Percentiles rank a stretch among this genome's conserved stretches.
These are phyloP conservation scores for Claviceps africana DNA, from an alignment of 2,329 filamentous ascomycete genomes.

Conservation along the genomic window DNA sequence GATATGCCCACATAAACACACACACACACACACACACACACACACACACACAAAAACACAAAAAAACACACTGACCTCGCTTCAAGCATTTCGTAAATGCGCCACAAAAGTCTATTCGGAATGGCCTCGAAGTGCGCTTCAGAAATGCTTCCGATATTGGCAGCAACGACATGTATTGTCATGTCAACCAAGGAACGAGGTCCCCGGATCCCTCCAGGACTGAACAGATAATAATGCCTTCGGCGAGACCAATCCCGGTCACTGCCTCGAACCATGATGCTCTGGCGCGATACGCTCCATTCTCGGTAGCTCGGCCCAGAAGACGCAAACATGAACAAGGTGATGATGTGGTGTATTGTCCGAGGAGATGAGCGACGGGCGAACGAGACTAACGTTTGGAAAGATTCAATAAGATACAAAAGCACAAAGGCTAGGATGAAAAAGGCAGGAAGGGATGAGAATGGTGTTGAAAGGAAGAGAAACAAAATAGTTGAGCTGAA, in stretches of 20 bases:
- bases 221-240: slow-evolving; percentile 15
- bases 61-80: slow-evolving; percentile 19
- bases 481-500: no score
- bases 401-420: no score
- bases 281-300: slow-evolving; percentile 20
- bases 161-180: slow-evolving; percentile 22
- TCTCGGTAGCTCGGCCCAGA: slow-evolving; percentile 24
- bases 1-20: no score
- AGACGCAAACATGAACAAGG: slow-evolving; percentile 16
- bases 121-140: slow-evolving; percentile 20
- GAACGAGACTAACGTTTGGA: no score
- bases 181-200: slow-evolving; percentile 26
- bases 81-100: slow-evolving; percentile 26
- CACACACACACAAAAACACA: no score
- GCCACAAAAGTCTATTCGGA: slow-evolving; percentile 21
- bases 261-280: slow-evolving; percentile 9
- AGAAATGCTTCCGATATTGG: slow-evolving; percentile 23
- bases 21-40: no score
- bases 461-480: not conserved
- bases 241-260: slow-evolving; percentile 23
- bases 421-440: no score
- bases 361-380: not conserved
- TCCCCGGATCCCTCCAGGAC: slow-evolving; percentile 16
- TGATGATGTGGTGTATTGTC: not conserved
- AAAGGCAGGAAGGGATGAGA: not conserved